Evolutionary conservation across 2,329 filamentous ascomycete genomes (phyloP), one percentile per base, ranked within the genome.

Genomic region (Nigrospora oryzae): DNA sequence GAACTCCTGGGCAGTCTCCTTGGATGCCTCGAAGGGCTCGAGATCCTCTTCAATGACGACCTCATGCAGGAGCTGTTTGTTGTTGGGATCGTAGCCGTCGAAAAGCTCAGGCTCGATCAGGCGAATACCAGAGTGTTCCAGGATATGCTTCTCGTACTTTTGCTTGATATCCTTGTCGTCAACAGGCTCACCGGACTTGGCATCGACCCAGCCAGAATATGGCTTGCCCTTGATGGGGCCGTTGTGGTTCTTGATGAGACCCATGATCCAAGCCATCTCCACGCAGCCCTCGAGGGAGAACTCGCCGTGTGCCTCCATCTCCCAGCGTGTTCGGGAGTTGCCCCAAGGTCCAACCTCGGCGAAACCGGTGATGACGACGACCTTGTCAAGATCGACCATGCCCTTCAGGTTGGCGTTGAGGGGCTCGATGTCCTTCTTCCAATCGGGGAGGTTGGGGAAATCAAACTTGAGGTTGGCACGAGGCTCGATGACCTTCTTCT

Each of bases 231-330:
- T 98, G 64, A 98, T 81, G 31, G 84, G 83, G 15, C 93, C 93
- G 56, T 97, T 97, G 74, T 95, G 88, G 67, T 98, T 95, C 77
- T 91, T 96, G 73, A 98, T 97, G 48, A 97, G 81, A 61, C 93
- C 93, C 91, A 97, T 98, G 66, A 98, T 89, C 93, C 93, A 98
- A 31, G 93, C 90, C 93, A 98, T 98, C 69, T 98, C 93, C 49
- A 98, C 85, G 59, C 93, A 97, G 30, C 93, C 93, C 67, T 98
- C 94, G 13, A 98, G 80, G 10, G 93, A 97, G 72, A 98, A 98
- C 61, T 95, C 80, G 62, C 93, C 93, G 54, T 90, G 83, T 1
- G 93, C 90, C 66, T 98, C 93, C 91, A 98, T 98, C 73, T 98
- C 93, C 93, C 93, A 98, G 50, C 93, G 83, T 38, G 93, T 98